Evolutionary conservation across 352 stramenopile genomes (phyloP).

Genomic region (Phytophthora brassicae): DNA sequence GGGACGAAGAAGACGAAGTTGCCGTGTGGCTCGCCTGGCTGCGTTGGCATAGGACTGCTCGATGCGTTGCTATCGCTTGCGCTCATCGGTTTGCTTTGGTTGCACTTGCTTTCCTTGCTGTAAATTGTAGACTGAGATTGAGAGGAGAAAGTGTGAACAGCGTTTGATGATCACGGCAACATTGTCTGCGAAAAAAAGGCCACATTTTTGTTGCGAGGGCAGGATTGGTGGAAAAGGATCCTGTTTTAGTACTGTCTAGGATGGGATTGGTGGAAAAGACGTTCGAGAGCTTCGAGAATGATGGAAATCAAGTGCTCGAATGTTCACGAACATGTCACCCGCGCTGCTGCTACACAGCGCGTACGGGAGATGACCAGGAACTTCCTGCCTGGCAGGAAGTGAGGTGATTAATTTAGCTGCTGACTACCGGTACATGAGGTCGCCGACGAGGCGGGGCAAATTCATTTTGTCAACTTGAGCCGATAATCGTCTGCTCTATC

Average conservation of each 20-base stretch:
- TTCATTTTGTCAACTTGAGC: no score
- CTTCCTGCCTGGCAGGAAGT: no score
- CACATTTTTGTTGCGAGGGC: conserved; percentile 15
- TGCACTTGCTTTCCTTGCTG: conserved; percentile 14
- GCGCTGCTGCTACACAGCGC: no score
- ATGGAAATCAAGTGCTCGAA: conserved; percentile 14
- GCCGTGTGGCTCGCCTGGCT: conserved; percentile 13
- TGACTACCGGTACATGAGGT: no score
- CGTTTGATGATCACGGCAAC: conserved; percentile 29
- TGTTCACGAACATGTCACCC: conserved; percentile 30
- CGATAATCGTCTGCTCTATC: no score
- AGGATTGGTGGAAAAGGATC: conserved; percentile 26
- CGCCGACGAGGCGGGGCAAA: no score
- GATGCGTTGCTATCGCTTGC: conserved; percentile 25
- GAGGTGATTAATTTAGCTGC: no score
- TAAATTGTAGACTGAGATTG: conserved; percentile 36
- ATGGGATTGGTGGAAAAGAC: conserved; percentile 18
- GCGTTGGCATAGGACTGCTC: conserved; percentile 22
- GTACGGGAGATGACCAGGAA: no score
- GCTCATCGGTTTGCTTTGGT: conserved; percentile 26
- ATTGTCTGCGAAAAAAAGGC: conserved; percentile 14
- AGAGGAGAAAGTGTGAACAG: no score
- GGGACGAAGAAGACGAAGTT: conserved; percentile 58
- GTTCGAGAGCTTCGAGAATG: conserved; percentile 25
- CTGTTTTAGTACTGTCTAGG: no score